A percentile compares a stretch with the other conserved stretches of the same genome.
These are phyloP conservation scores for Hibiscus trionum DNA, from an alignment of 345 rosid species.

Conservation along the genomic window DNA sequence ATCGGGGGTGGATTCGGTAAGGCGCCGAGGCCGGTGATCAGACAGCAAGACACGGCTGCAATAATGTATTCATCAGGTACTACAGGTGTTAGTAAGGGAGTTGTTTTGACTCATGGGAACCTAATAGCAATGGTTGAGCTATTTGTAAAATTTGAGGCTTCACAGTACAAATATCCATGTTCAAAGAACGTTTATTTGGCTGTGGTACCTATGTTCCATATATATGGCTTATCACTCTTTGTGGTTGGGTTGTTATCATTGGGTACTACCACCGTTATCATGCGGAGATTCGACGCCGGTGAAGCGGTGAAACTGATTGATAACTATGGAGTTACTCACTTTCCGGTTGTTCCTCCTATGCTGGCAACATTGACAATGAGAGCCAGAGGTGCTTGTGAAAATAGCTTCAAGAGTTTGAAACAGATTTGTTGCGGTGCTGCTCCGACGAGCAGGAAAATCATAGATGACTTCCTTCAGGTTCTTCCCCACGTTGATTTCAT, in stretches of 20 bases:
- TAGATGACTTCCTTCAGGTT: conserved; percentile 45
- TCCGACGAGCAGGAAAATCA: conserved; percentile 36
- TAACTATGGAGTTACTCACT: conserved; percentile 53
- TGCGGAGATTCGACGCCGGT: conserved; percentile 50
- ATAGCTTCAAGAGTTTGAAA: conserved; percentile 54
- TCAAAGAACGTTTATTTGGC: conserved; percentile 55
- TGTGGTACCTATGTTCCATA: conserved; percentile 69
- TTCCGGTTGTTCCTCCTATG: conserved; percentile 75
- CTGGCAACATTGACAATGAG: conserved; percentile 40
- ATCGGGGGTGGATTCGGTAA: conserved; percentile 19
- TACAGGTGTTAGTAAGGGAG: conserved; percentile 78
- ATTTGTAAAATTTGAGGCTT: conserved; percentile 73
- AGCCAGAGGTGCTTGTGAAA: conserved; percentile 26
- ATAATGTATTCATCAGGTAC: conserved; percentile 83
- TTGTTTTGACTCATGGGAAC: conserved; percentile 58
- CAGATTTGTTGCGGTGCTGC: conserved; percentile 90
- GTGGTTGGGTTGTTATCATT: conserved; percentile 52
- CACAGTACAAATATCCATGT: conserved; percentile 42
- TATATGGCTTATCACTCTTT: conserved; percentile 65
- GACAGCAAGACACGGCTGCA: conserved; percentile 72
- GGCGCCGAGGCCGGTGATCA: conserved; percentile 31
- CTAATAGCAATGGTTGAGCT: conserved; percentile 62
- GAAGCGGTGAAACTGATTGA: conserved; percentile 44
- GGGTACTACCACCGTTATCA: conserved; percentile 62
- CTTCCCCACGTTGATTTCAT: conserved; percentile 67